A percentile compares a stretch with the other conserved stretches of the same genome.
These are phyloP conservation scores for Nematodospora valgi DNA, from an alignment of 805 yeast genomes.

Conservation along the genomic window DNA sequence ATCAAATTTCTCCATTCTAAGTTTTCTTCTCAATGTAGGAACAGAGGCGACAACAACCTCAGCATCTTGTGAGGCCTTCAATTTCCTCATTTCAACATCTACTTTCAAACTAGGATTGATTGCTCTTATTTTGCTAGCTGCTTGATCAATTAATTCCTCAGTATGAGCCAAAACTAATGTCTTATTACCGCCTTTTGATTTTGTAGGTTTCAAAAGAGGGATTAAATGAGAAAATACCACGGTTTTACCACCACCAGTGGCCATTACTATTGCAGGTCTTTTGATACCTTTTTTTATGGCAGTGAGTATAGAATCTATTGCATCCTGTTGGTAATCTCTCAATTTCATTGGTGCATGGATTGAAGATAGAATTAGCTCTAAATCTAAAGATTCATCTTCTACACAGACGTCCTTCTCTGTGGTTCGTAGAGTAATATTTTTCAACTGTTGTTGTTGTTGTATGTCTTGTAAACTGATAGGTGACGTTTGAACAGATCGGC, in stretches of 20 bases:
- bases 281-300: slow-evolving; percentile 45
- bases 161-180: slow-evolving; percentile 75
- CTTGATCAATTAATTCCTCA: slow-evolving; percentile 73
- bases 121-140: slow-evolving; percentile 45
- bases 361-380: too few species aligned
- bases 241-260: slow-evolving; percentile 96
- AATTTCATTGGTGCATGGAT: too few species aligned
- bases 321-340: slow-evolving; percentile 67
- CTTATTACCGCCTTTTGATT: slow-evolving; percentile 27
- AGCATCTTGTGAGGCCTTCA: slow-evolving; percentile 39
- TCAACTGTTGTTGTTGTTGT: too few species aligned
- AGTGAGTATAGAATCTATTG: slow-evolving; percentile 52
- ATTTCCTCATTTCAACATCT: slow-evolving; percentile 67
- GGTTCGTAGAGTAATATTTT: too few species aligned
- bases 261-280: slow-evolving; percentile 77
- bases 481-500: too few species aligned
- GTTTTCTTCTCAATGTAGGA: slow-evolving; percentile 50
- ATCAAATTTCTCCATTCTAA: slow-evolving; percentile 50
- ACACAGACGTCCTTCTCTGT: too few species aligned
- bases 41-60: slow-evolving; percentile 79
- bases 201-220: slow-evolving; percentile 34
- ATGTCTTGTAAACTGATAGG: too few species aligned
- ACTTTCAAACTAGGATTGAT: slow-evolving; percentile 51
- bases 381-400: too few species aligned
- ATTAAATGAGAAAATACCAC: slow-evolving; percentile 66